A percentile compares a stretch with the other conserved stretches of the same genome.
Evolutionary conservation across 2,329 filamentous ascomycete genomes (phyloP).

Genomic region (Aspergillus felis): DNA sequence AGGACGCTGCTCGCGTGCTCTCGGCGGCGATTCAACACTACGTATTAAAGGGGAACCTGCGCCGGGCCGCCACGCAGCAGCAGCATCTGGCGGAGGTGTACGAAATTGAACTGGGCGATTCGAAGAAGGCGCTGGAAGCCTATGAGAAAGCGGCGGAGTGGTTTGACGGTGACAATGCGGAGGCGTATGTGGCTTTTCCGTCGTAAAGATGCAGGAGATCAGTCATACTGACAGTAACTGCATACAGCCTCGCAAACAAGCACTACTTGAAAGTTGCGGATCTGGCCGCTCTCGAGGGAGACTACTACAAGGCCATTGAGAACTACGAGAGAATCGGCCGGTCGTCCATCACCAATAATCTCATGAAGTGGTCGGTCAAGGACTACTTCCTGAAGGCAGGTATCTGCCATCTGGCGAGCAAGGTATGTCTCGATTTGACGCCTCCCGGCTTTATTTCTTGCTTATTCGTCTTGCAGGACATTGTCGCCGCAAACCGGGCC

Average conservation of each 20-base stretch:
- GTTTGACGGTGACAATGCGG: constrained; percentile 84
- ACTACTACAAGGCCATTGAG: constrained; percentile 80
- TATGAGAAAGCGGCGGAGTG: constrained; percentile 84
- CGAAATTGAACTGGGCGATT: constrained; percentile 75
- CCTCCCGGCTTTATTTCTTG: background rate
- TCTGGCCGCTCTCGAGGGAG: constrained; percentile 71
- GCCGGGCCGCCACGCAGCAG: constrained; percentile 84
- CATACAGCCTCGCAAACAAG: constrained; percentile 77
- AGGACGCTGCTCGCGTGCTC: constrained; percentile 77
- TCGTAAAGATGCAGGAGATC: background rate
- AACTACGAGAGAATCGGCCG: constrained; percentile 80
- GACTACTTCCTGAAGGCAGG: constrained; percentile 94
- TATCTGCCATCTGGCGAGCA: constrained; percentile 77
- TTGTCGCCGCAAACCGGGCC: constrained; percentile 73
- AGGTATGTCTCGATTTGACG: constrained; percentile 27
- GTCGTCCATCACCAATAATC: constrained; percentile 76
- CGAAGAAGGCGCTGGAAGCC: constrained; percentile 71
- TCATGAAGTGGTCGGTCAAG: constrained; percentile 92
- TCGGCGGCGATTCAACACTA: constrained; percentile 80
- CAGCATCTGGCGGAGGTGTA: constrained; percentile 83
- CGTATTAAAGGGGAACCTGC: constrained; percentile 83
- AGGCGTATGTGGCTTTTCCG: constrained; percentile 54
- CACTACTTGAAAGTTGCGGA: constrained; percentile 90
- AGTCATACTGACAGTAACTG: background rate
- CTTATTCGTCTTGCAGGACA: constrained; percentile 48